Evolutionary conservation across 352 stramenopile genomes (phyloP).

Genomic region (Aphanomyces astaci): DNA sequence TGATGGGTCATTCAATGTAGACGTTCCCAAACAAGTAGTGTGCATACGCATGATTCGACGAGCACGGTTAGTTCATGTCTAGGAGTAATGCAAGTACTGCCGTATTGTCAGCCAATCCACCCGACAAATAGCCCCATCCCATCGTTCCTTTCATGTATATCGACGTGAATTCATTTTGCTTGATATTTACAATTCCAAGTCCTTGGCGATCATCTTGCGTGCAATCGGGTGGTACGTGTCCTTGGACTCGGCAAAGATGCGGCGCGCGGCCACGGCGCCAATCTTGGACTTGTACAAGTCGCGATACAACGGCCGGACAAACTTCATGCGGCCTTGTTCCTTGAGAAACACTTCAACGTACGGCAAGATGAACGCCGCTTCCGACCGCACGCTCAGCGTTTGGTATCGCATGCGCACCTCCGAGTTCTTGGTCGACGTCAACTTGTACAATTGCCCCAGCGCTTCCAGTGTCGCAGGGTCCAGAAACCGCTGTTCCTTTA

Average conservation of each 20-base stretch:
- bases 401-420: slow-evolving; percentile 68
- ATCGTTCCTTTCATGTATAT: too few species aligned
- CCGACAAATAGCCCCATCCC: too few species aligned
- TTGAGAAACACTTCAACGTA: slow-evolving; percentile 42
- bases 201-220: slow-evolving; percentile 58
- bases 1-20: too few species aligned
- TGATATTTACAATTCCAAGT: slow-evolving; percentile 9
- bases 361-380: slow-evolving; percentile 37
- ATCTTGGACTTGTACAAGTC: slow-evolving; percentile 35
- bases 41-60: too few species aligned
- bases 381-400: slow-evolving; percentile 45
- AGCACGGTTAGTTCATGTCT: too few species aligned
- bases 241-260: slow-evolving; percentile 19
- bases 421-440: slow-evolving; percentile 45
- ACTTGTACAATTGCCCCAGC: slow-evolving; percentile 6
- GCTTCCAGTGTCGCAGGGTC: not conserved
- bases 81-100: too few species aligned
- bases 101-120: too few species aligned
- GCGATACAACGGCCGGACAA: slow-evolving; percentile 54
- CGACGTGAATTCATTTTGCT: too few species aligned
- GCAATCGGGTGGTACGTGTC: slow-evolving; percentile 58
- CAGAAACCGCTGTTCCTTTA: not conserved
- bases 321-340: slow-evolving; percentile 74
- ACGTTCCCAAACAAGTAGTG: too few species aligned
- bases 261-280: slow-evolving; percentile 2